Conservation (phyloP, 2,329 filamentous ascomycete species). For the Cyphellophora europaea region DNA sequence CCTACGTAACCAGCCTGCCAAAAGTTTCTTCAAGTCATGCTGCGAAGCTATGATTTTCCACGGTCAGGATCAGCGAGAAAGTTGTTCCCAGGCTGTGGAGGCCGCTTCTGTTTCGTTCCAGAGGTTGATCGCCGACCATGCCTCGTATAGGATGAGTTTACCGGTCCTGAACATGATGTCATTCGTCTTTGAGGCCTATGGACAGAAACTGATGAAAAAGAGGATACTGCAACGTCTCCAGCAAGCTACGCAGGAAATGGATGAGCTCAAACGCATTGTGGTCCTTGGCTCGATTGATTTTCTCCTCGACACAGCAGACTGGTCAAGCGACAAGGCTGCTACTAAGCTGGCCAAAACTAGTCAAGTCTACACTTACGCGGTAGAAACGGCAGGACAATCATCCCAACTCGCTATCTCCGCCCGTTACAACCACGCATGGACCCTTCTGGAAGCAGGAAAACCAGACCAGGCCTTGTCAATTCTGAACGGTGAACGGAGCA, state of each 20-base stretch:
- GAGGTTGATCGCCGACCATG: background rate
- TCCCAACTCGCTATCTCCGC: background rate
- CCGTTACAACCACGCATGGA: background rate
- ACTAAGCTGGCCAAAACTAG: background rate
- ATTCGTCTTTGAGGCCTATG: background rate
- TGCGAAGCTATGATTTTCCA: background rate
- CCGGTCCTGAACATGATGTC: background rate
- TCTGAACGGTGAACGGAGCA: background rate
- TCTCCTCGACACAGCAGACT: background rate
- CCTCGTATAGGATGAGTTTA: background rate
- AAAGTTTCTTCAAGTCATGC: background rate
- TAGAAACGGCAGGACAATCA: no score
- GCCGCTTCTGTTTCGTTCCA: background rate
- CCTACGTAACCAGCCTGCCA: no score
- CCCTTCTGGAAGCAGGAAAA: background rate
- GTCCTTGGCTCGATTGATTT: no score
- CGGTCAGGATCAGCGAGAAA: background rate
- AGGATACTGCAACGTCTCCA: background rate
- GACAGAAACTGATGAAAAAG: background rate
- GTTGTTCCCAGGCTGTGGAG: background rate
- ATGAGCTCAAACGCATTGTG: no score
- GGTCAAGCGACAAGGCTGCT: background rate
- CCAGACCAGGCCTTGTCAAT: background rate
- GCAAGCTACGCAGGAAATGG: no score
- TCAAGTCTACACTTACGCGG: no score